Conservation (phyloP, 1,139 yeast species). For the Suhomyces atakaporum region DNA sequence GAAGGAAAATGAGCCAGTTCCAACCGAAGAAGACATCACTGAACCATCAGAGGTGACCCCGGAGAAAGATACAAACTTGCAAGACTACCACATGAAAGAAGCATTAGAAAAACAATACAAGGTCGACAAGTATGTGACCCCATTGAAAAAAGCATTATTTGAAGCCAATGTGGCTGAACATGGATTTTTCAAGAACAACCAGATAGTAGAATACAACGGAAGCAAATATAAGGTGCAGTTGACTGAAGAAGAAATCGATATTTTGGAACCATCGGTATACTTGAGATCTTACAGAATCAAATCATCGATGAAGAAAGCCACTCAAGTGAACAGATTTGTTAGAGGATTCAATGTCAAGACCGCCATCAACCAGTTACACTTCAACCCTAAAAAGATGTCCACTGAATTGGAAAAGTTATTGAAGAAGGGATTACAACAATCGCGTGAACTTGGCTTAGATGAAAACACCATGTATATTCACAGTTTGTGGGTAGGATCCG, state of each 20-base stretch:
- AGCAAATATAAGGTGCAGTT: conserved; percentile 58
- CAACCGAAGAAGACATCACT: conserved; percentile 11
- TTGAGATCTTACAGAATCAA: conserved; percentile 78
- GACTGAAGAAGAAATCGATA: conserved; percentile 65
- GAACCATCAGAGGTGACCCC: conserved; percentile 23
- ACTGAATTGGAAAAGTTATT: conserved; percentile 78
- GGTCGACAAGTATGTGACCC: conserved; percentile 53
- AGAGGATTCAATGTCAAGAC: conserved; percentile 67
- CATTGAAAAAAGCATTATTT: conserved; percentile 72
- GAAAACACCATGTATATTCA: conserved; percentile 68
- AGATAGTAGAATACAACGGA: conserved; percentile 50
- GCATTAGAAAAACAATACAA: conserved; percentile 31
- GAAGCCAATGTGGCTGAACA: conserved; percentile 58
- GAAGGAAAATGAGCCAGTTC: conserved; percentile 15
- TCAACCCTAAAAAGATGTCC: conserved; percentile 77
- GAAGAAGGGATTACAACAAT: conserved; percentile 71
- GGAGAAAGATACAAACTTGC: conserved; percentile 37
- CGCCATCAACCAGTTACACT: conserved; percentile 93
- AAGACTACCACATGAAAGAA: conserved; percentile 34
- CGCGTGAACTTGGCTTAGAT: conserved; percentile 58
- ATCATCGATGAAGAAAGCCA: conserved; percentile 86
- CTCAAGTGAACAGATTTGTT: conserved; percentile 74
- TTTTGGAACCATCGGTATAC: conserved; percentile 83
- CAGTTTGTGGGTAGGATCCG: conserved; percentile 91
- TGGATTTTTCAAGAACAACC: conserved; percentile 76